Conservation (phyloP, 2,329 filamentous ascomycete species). For the Parasarocladium wereldwijsianum region DNA sequence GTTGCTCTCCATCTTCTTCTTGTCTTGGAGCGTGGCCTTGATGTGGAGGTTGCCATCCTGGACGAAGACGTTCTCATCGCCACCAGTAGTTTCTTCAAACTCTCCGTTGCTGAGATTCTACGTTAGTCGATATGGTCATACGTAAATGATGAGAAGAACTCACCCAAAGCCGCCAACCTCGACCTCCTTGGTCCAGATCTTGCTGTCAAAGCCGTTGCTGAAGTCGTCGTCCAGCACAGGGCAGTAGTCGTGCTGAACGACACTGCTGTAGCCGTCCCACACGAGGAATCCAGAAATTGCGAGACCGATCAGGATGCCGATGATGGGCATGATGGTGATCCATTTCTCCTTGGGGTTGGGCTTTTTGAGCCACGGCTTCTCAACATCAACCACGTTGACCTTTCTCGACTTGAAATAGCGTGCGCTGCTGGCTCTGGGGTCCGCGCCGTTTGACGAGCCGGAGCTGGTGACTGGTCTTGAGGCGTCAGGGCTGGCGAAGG, state of each 20-base stretch:
- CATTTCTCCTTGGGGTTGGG: slow-evolving; percentile 70
- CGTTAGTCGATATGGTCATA: background rate
- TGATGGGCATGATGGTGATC: slow-evolving; percentile 65
- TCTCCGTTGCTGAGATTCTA: slow-evolving; percentile 50
- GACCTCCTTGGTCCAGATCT: slow-evolving; percentile 61
- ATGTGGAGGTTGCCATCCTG: slow-evolving; percentile 56
- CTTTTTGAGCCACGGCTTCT: slow-evolving; percentile 65
- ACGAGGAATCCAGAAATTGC: slow-evolving; percentile 55
- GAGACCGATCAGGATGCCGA: slow-evolving; percentile 57
- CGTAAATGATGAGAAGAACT: slow-evolving; percentile 19
- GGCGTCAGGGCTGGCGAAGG: slow-evolving; percentile 27
- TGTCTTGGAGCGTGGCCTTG: slow-evolving; percentile 64
- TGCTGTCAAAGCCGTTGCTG: slow-evolving; percentile 37
- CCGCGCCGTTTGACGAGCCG: slow-evolving; percentile 24
- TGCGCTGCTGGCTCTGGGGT: slow-evolving; percentile 22
- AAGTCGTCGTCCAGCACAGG: slow-evolving; percentile 54
- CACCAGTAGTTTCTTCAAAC: slow-evolving; percentile 62
- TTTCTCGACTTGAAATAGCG: slow-evolving; percentile 62
- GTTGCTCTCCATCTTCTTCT: slow-evolving; percentile 48
- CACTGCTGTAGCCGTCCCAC: slow-evolving; percentile 58
- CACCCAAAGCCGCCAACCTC: slow-evolving; percentile 65
- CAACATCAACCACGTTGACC: slow-evolving; percentile 56
- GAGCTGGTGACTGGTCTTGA: slow-evolving; percentile 34
- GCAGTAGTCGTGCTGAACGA: slow-evolving; percentile 63
- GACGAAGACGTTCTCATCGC: slow-evolving; percentile 61